Base-by-base conservation (phyloP, 139 green algal genomes). In the Chlorella ohadii region DNA sequence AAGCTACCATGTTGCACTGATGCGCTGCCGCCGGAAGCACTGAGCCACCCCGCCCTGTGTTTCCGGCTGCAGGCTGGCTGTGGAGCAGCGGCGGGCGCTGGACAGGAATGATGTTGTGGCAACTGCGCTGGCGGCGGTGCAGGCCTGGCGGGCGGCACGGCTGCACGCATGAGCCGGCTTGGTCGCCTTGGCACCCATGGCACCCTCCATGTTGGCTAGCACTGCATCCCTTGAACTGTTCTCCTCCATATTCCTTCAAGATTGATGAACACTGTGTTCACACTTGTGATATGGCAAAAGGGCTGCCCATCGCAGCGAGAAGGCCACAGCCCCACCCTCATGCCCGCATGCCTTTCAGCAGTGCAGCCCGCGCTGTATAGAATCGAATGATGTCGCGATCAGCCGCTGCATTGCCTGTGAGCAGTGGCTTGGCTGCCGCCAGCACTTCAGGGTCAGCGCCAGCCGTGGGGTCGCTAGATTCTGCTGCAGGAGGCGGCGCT, bases 321-420 rank as follows among this genome's bases (percentile, higher is more conserved):
- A n/a, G n/a, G n/a, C n/a, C n/a, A n/a, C n/a, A n/a, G n/a, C n/a
- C n/a, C n/a, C n/a, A n/a, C n/a, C 27, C 36, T 31, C 63, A 36
- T 33, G 31, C 63, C 28, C 15, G 76, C 76, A 82, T 57, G 76
- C 34, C 57, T 27, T n/a, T 72, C 79, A 95, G 57, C 85, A 98
- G 87, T 76, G 91, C 93, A 11, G 91, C 87, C 56, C 91, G 90
- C 1, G 95, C 95, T 66, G 95, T 84, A 70, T 97, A 98, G 70
- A 98, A 98, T 34, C 84, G 87, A 36, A 98, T 88, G 64, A 98
- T 98, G 81, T 98, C 93, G 25, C 83, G 87, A 84, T 98, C 95
- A 41, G 95, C 95, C 28, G 90, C 89, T 3, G 90, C 51, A 73
- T 98, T 95, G 57, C 95, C 95, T 12, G 95, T 98, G n/a, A 98